Percentiles rank a stretch among this genome's conserved stretches.
These are phyloP conservation scores for Leccinum rimulosum DNA, from an alignment of 768 basidiomycete genomes.

Conservation along the genomic window DNA sequence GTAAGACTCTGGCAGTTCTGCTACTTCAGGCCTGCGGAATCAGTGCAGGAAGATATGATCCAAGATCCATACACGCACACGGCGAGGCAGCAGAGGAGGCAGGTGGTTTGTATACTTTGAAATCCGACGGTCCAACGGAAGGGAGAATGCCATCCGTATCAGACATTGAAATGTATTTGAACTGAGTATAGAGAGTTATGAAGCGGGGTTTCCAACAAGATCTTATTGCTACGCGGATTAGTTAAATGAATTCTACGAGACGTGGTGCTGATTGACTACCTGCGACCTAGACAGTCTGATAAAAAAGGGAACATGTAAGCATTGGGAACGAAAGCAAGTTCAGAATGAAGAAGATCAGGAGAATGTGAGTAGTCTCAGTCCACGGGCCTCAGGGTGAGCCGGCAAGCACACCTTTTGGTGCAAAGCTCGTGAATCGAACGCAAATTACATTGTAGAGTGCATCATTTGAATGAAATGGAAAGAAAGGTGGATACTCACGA, in stretches of 20 bases:
- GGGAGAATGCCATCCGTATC: constrained; percentile 13
- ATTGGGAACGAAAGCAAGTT: not conserved
- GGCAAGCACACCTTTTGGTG: constrained; percentile 77
- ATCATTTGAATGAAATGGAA: constrained; percentile 41
- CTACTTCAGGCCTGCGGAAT: constrained; percentile 28
- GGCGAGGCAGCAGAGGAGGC: constrained; percentile 25
- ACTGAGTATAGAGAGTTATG: constrained; percentile 13
- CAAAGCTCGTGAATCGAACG: constrained; percentile 70
- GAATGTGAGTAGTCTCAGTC: constrained; percentile 64
- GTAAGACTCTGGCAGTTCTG: constrained; percentile 66
- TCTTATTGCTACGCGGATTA: constrained; percentile 9
- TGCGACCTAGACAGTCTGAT: not conserved
- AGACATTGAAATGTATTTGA: constrained; percentile 23
- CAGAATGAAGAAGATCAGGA: constrained; percentile 40
- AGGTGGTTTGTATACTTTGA: constrained; percentile 52
- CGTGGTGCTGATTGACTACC: not conserved
- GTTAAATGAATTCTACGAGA: constrained; percentile 4
- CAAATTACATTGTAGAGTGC: constrained; percentile 72
- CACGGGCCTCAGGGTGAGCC: constrained; percentile 63
- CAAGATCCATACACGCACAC: constrained; percentile 32
- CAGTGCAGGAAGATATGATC: constrained; percentile 2
- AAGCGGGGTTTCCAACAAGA: constrained; percentile 16
- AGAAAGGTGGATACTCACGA: constrained; percentile 13
- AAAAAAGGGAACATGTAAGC: constrained; percentile 9
- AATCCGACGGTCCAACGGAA: constrained; percentile 23